Base-by-base conservation (phyloP, 345 rosid species). In the Microcos paniculata region DNA sequence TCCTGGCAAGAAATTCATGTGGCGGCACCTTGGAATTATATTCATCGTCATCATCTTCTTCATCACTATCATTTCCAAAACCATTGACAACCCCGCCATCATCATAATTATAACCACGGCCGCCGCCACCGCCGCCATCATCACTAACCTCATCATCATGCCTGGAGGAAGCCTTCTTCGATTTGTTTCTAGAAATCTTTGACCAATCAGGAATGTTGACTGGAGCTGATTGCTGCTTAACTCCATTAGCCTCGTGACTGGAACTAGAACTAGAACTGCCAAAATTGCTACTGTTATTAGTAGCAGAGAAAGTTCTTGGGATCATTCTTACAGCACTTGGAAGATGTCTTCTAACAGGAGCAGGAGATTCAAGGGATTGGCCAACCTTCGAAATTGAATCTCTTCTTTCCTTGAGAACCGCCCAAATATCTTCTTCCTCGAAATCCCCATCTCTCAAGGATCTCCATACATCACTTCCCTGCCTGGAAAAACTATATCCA, bases 191-290 rank as follows among this genome's bases (percentile, higher is more conserved):
- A 30, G 55, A 57, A 73, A 90, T 21, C 15, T 82, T 86, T 24
- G 97, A 88, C 98, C 98, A 93, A 38, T 82, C 84, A 66, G 97
- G 90, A 69, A 92, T 82, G 76, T 88, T 88, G 63, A 92, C 84
- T 15, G 95, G 98, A 13, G 92, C 91, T 43, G 98, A 89, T 73
- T 84, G 87, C 76, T 82, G 90, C 81, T 70, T 26, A 28, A 76
- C 42, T 78, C 77, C 73, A 73, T 78, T 74, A 61, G 57, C 40
- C 52, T 80, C 84, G 56, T 75, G 81, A 6, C 74, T 43, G 23
- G 81, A 72, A 21, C 70, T 28, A 21, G 64, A 48, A 61, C 70
- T 62, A 49, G 80, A 72, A 59, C 71, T 66, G 68, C 62, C 53
- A 26, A 66, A 23, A 43, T 71, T 7, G 14, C 82, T 16, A n/a